phyloP scores from a whole-genome alignment of 2,329 filamentous ascomycete genomes.

The Bisporella sp. region DNA sequence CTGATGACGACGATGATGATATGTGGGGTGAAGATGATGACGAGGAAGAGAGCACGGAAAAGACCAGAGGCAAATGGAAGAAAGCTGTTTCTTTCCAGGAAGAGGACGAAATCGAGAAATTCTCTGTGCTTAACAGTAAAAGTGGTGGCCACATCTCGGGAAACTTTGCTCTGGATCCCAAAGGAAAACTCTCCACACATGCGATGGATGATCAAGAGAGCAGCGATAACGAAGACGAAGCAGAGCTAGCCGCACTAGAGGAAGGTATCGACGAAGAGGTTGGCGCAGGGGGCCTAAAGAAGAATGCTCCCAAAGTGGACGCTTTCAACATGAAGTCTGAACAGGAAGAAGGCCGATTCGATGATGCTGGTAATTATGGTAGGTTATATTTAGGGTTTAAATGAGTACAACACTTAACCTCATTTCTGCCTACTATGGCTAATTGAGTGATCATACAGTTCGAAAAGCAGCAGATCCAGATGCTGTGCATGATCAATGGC shows the following conservation, averaged over 20 bases:
- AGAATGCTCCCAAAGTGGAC: slow-evolving; percentile 87
- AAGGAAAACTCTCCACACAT: slow-evolving; percentile 33
- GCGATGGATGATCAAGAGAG: slow-evolving; percentile 35
- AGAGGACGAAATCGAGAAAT: slow-evolving; percentile 65
- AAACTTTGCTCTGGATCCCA: slow-evolving; percentile 54
- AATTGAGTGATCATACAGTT: slow-evolving; percentile 34
- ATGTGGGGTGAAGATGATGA: slow-evolving; percentile 57
- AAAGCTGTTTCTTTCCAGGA: slow-evolving; percentile 56
- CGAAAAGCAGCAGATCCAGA: slow-evolving; percentile 85
- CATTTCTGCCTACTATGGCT: too few species aligned
- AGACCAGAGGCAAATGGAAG: slow-evolving; percentile 49
- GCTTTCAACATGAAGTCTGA: slow-evolving; percentile 92
- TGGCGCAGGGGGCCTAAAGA: slow-evolving; percentile 83
- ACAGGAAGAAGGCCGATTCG: slow-evolving; percentile 87
- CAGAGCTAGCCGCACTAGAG: slow-evolving; percentile 68
- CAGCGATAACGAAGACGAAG: slow-evolving; percentile 60
- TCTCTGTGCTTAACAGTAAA: slow-evolving; percentile 61
- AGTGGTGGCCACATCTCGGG: slow-evolving; percentile 61
- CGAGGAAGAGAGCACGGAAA: slow-evolving; percentile 46
- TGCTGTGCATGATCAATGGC: slow-evolving; percentile 84
- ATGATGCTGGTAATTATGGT: slow-evolving; percentile 77
- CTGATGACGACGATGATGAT: slow-evolving; percentile 61
- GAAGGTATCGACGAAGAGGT: slow-evolving; percentile 81
- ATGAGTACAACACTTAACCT: too few species aligned
- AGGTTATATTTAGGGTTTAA: too few species aligned